Percentiles rank a stretch among this genome's conserved stretches.
These are phyloP conservation scores for Russula sp. DNA, from an alignment of 768 basidiomycete species.

Conservation along the genomic window DNA sequence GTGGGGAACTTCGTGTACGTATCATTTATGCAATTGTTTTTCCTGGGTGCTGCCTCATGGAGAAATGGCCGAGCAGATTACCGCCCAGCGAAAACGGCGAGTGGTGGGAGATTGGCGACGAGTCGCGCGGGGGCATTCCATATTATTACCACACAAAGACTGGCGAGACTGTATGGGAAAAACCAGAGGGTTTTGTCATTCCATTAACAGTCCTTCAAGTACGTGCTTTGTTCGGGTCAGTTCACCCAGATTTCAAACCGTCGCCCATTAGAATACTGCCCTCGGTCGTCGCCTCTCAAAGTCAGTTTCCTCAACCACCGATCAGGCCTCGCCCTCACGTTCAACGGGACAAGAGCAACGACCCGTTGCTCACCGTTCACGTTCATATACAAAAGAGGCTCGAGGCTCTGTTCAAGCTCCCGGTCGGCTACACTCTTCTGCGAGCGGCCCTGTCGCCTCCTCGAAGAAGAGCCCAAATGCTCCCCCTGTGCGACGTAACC, in stretches of 20 bases:
- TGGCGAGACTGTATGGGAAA: slow-evolving; percentile 87
- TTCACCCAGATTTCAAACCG: slow-evolving; percentile 14
- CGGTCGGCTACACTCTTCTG: slow-evolving; percentile 14
- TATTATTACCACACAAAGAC: slow-evolving; percentile 96
- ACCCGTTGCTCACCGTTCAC: slow-evolving; percentile 5
- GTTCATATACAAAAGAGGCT: slow-evolving; percentile 12
- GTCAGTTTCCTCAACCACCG: slow-evolving; percentile 24
- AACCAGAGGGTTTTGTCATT: slow-evolving; percentile 86
- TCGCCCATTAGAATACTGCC: slow-evolving; percentile 52
- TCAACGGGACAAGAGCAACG: slow-evolving; percentile 2
- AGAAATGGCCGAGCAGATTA: slow-evolving; percentile 41
- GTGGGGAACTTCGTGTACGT: slow-evolving; percentile 82
- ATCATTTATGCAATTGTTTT: slow-evolving; percentile 13
- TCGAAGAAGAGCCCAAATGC: slow-evolving; percentile 11
- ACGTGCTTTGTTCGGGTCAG: slow-evolving; percentile 17
- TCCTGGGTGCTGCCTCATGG: slow-evolving; percentile 9
- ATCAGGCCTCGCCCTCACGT: slow-evolving; percentile 19
- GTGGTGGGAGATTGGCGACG: slow-evolving; percentile 94
- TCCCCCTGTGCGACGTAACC: slow-evolving; percentile 19
- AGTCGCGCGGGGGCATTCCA: slow-evolving; percentile 71
- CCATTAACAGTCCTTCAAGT: slow-evolving; percentile 86
- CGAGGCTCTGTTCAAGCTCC: neutral
- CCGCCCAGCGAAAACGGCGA: slow-evolving; percentile 82
- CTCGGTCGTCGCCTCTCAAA: slow-evolving; percentile 62
- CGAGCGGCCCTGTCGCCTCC: neutral